Percentiles rank a stretch among this genome's conserved stretches.
phyloP scores from a whole-genome alignment of 305 asterid genomes.

The Solanum aculeatissimum region DNA sequence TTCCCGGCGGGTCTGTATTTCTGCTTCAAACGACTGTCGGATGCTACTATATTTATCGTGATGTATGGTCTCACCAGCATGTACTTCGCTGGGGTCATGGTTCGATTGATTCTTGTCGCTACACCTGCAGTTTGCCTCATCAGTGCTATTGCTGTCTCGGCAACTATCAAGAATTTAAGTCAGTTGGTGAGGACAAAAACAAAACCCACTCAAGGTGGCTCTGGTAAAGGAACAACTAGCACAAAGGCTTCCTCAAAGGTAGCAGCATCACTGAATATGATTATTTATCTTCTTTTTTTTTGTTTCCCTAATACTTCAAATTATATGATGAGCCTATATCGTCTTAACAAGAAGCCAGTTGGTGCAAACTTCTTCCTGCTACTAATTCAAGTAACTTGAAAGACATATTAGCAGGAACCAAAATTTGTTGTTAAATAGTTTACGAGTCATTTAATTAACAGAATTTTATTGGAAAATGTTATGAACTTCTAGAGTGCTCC shows the following conservation, averaged over 20 bases:
- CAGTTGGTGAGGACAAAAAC: slow-evolving; percentile 71
- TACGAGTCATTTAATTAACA: neutral
- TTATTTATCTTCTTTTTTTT: neutral
- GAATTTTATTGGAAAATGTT: neutral
- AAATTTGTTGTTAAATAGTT: neutral
- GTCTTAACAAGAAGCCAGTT: neutral
- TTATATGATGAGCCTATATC: neutral
- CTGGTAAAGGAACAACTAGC: slow-evolving; percentile 58
- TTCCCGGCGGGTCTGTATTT: slow-evolving; percentile 97
- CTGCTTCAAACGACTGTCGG: slow-evolving; percentile 95
- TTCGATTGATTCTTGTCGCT: slow-evolving; percentile 92
- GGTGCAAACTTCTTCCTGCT: neutral
- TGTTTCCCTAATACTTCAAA: neutral
- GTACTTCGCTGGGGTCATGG: slow-evolving; percentile 99
- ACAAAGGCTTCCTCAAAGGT: slow-evolving; percentile 86
- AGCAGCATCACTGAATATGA: slow-evolving; percentile 10
- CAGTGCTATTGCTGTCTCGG: slow-evolving; percentile 97
- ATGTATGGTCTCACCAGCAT: slow-evolving; percentile 98
- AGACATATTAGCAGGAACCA: neutral
- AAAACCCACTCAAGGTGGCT: slow-evolving; percentile 42
- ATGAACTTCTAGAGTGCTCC: neutral
- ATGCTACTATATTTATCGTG: slow-evolving; percentile 90
- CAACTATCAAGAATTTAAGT: slow-evolving; percentile 84
- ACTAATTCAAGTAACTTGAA: neutral
- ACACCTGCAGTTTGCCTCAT: slow-evolving; percentile 98